Base-by-base conservation (phyloP, 176 grass and related monocot genomes). In the Oryza punctata region DNA sequence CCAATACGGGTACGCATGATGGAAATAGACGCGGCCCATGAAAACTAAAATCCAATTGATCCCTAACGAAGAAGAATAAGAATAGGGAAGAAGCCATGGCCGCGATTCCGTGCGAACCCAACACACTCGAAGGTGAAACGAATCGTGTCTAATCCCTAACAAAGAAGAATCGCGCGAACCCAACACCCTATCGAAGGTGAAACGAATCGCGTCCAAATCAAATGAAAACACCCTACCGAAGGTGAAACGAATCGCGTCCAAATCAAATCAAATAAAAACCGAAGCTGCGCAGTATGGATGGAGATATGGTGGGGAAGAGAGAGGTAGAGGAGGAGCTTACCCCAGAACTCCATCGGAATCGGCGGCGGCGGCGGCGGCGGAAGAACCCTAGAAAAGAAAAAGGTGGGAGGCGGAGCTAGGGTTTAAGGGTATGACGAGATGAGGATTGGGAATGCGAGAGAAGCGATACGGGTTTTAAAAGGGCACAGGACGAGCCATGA, bases 281-380 rank as follows among this genome's bases (percentile, higher is more conserved):
- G 37, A 54, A 54, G 5, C 5, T 2, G 18, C 4, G 50, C 18
- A 7, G 15, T 16, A 23, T 21, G 1, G n/a, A 41, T n/a, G 12
- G 25, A 15, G 6, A 18, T 26, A 21, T 1, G 7, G 69, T 3
- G 30, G 4, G 10, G 23, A 19, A 37, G 18, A 14, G n/a, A 43
- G 21, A 9, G 21, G 29, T 10, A 1, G 60, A 43, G 59, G 16
- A 65, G 5, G 10, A 38, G 37, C 7, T 60, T 75, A 87, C 85
- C 85, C 85, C 85, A 87, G 72, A 87, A 87, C 79, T 87, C 85
- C 85, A 82, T 81, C 35, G 78, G 66, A 59, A 70, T 77, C 44
- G 46, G 46, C 23, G 70, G 30, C 44, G 45, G 45, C 23, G 70
- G 29, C 43, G 85, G 52, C 21, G 84, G n/a, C 13, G 70, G 38